A percentile compares a stretch with the other conserved stretches of the same genome.
phyloP scores from a whole-genome alignment of 208 protist species.

The Crithidia mellificae region DNA sequence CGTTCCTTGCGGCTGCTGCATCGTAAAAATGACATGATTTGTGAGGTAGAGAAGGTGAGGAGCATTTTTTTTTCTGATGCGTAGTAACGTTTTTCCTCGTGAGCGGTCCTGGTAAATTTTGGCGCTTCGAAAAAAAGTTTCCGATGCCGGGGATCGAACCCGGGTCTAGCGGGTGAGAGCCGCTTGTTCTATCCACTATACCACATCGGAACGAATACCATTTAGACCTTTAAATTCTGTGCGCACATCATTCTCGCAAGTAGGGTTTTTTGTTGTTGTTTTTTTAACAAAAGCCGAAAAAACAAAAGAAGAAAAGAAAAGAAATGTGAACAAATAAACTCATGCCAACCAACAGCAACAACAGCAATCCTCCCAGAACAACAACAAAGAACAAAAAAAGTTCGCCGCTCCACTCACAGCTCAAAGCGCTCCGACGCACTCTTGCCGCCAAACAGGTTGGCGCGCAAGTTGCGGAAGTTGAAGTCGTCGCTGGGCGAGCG shows the following conservation, averaged over 20 bases:
- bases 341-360: not conserved
- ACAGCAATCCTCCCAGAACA: too few relatives aligned
- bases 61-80: too few relatives aligned
- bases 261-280: not conserved
- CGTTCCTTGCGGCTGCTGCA: too few relatives aligned
- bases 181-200: slow-evolving; percentile 94
- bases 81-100: too few relatives aligned
- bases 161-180: slow-evolving; percentile 93
- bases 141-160: slow-evolving; percentile 93
- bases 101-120: not conserved
- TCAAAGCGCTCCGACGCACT: slow-evolving; percentile 69
- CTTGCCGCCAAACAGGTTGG: slow-evolving; percentile 78
- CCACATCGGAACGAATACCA: slow-evolving; percentile 68
- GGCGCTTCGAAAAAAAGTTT: slow-evolving; percentile 45
- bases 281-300: not conserved
- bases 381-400: not conserved
- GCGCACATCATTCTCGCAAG: too few relatives aligned
- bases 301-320: not conserved
- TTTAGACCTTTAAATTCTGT: too few relatives aligned
- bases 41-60: too few relatives aligned
- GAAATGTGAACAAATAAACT: not conserved
- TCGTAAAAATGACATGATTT: too few relatives aligned
- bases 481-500: slow-evolving; percentile 81
- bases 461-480: slow-evolving; percentile 78
- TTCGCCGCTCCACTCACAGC: slow-evolving; percentile 32